A percentile compares a stretch with the other conserved stretches of the same genome.
Conservation (phyloP, 1,284 basidiomycete genomes). For the Papiliotrema fonsecae region DNA sequence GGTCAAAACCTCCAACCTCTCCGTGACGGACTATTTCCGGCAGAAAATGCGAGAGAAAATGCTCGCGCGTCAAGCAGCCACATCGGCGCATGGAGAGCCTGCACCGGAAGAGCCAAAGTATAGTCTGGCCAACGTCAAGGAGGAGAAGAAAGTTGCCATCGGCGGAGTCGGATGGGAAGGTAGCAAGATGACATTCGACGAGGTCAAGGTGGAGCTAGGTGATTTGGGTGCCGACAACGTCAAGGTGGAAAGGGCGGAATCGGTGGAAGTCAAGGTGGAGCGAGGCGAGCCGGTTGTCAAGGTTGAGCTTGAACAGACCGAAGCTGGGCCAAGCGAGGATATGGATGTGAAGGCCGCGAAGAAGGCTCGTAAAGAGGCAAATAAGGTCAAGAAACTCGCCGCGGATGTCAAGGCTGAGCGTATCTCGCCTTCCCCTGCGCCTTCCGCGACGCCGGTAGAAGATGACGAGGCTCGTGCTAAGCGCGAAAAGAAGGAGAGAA, state of each 20-base stretch:
- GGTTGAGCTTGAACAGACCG: slow-evolving; percentile 15
- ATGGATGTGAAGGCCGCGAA: not conserved
- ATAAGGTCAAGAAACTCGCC: slow-evolving; percentile 13
- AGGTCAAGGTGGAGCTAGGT: slow-evolving; percentile 11
- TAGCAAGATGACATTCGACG: slow-evolving; percentile 30
- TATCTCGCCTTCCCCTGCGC: too few relatives aligned
- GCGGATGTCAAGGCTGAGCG: slow-evolving; percentile 8
- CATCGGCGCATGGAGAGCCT: slow-evolving; percentile 1
- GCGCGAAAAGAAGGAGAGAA: slow-evolving; percentile 10
- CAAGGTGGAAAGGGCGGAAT: not conserved
- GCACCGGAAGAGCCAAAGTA: slow-evolving; percentile 19
- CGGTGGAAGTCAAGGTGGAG: slow-evolving; percentile 3
- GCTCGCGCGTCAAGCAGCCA: slow-evolving; percentile 26
- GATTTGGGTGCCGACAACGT: slow-evolving; percentile 1
- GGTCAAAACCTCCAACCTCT: slow-evolving; percentile 35
- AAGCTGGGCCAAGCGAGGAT: slow-evolving; percentile 9
- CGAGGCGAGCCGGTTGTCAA: slow-evolving; percentile 4
- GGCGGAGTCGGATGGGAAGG: slow-evolving; percentile 39
- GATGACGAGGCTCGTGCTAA: slow-evolving; percentile 6
- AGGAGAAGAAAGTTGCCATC: slow-evolving; percentile 21
- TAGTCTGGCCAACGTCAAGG: slow-evolving; percentile 23
- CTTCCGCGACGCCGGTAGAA: too few relatives aligned
- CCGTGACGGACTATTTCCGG: slow-evolving; percentile 46
- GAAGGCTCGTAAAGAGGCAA: slow-evolving; percentile 4
- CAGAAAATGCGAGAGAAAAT: slow-evolving; percentile 45